Base-by-base conservation (phyloP, 352 stramenopile species). In the Pythium plurisporium region DNA sequence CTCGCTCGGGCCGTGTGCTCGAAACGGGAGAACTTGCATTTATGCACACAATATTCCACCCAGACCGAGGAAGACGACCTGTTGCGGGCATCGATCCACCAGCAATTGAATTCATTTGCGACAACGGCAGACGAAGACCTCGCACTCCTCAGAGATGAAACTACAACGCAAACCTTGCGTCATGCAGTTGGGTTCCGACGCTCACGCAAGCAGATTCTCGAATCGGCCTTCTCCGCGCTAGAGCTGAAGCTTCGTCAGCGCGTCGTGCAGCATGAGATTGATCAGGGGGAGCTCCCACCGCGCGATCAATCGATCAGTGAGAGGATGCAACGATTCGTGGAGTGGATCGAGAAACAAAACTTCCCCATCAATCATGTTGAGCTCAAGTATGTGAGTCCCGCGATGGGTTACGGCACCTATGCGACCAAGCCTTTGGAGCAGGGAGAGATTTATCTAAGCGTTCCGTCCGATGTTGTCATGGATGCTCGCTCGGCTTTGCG, bases 361-460 rank as follows among this genome's bases (percentile, higher is more conserved):
- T 70, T 84, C n/a, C 67, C 73, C 0, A 40, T 79, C 30, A 84
- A 89, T 45, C 67, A 87, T 45, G 44, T 93, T 7, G 59, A 79
- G 53, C 65, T 90, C 20, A 64, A 64, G 8, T 90, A 81, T 45
- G 48, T 87, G 4, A 74, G 43, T 15, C 56, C 73, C 14, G 48
- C 45, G 2, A 67, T 94, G 38, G 78, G 88, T 12, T 90, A 82
- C 31, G 86, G 86, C 8, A 70, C 80, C 1, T 78, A 95, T 37
- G 78, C 82, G 27, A 72, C 68, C 10, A 81, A 87, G 34, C 11
- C 60, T 5, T 59, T 97, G 0, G 25, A 62, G 9, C 41, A 56
- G 0, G 74, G 74, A 33, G 76, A 97, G 5, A 25, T 77, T 9
- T 97, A 98, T 67, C 62, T 97, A 29, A 78, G 70, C n/a, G 67